Base-by-base conservation (phyloP, 1,284 basidiomycete genomes). In the Ceratobasidium theobromae region DNA sequence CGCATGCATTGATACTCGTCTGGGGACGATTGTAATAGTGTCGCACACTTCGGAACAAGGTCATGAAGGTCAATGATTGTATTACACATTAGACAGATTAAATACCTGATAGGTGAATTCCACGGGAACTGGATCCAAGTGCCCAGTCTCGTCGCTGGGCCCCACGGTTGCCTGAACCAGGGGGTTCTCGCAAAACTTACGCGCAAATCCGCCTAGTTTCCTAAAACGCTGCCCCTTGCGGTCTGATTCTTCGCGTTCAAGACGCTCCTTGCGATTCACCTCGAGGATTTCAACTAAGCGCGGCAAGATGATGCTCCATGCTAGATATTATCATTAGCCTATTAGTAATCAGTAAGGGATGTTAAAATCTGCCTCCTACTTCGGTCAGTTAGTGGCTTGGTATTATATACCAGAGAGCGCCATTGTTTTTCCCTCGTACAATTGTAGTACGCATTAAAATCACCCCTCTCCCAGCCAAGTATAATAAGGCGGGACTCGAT, bases 391-490 rank as follows among this genome's bases (percentile, higher is more conserved):
- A 64, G 35, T 21, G 48, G 46, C 38, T 52, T 64, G 11, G 58
- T 35, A 9, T 27, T 52, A 21, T 27, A 16, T 11, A 28, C 58
- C 8, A 49, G 23, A 16, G 48, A 52, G 4, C 16, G 8, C 58
- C 58, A 64, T 32, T 64, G 46, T 14, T 43, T 28, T 8, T 16
- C 28, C 35, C 58, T 41, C 28, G n/a, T n/a, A n/a, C 32, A 28
- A 3, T 25, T 6, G 16, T 64, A 23, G 16, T 27, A 32, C 11
- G 11, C 1, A 2, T 52, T 30, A 35, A 64, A 25, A 30, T 64
- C 58, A 8, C 23, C 4, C 9, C 14, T 49, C 16, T 51, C 49
- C 58, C 58, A 64, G n/a, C 58, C 58, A 23, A 64, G 46, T 16
- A 38, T 28, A 18, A 64, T 16, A 1, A 64, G 25, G 9, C 58